Evolutionary conservation across 78 protist species (phyloP).

Genomic region (Andalucia godoyi): DNA sequence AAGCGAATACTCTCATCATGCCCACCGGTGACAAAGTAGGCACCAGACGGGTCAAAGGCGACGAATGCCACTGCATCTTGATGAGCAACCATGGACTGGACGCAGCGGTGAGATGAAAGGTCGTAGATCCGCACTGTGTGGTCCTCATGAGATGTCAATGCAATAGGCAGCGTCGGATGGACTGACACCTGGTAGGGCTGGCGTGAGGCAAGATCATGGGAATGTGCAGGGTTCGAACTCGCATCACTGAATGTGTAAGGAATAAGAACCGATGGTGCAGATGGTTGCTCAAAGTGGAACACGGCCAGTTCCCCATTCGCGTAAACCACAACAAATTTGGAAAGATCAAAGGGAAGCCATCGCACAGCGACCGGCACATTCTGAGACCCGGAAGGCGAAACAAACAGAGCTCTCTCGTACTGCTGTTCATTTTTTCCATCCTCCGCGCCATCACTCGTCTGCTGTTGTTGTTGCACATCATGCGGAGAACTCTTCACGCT

Average conservation of each 20-base stretch:
- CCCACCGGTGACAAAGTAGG: constrained; percentile 21
- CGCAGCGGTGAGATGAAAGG: neutral
- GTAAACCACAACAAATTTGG: neutral
- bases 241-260: neutral
- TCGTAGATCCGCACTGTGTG: neutral
- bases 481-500: too few relatives aligned
- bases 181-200: neutral
- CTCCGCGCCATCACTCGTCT: neutral
- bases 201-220: neutral
- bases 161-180: constrained; percentile 20
- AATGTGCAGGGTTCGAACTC: neutral
- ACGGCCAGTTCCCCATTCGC: too few relatives aligned
- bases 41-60: constrained; percentile 34
- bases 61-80: constrained; percentile 30
- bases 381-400: too few relatives aligned
- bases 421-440: too few relatives aligned
- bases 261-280: neutral
- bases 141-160: constrained; percentile 8
- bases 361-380: too few relatives aligned
- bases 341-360: too few relatives aligned
- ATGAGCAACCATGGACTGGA: constrained; percentile 51
- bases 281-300: neutral
- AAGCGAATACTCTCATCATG: constrained; percentile 50
- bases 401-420: too few relatives aligned
- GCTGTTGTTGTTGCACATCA: constrained; percentile 1